A percentile compares a stretch with the other conserved stretches of the same genome.
Evolutionary conservation across 1,139 yeast species (phyloP).

Genomic region (Waltiozyma sp.): DNA sequence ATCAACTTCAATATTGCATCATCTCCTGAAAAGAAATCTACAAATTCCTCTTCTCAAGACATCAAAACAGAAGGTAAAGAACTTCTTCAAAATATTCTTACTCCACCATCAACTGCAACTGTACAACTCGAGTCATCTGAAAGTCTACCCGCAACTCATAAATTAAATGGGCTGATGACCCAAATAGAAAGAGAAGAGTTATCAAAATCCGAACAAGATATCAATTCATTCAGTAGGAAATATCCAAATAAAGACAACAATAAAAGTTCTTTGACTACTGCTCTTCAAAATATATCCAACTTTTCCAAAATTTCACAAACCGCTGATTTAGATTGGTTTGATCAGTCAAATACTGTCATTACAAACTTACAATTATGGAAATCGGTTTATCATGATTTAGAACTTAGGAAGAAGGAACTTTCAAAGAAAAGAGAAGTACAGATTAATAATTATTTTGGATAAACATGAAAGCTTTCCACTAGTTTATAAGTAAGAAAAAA

Average conservation of each 20-base stretch:
- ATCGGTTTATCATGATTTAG: not conserved
- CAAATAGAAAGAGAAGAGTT: not conserved
- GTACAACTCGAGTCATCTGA: not conserved
- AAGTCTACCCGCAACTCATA: not conserved
- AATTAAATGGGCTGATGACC: not conserved
- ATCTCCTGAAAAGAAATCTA: not conserved
- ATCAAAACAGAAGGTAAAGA: not conserved
- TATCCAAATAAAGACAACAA: not conserved
- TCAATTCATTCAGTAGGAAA: not conserved
- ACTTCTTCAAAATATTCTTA: not conserved
- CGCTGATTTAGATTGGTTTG: not conserved
- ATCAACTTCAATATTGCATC: not conserved
- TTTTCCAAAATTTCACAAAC: not conserved
- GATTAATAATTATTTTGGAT: no score
- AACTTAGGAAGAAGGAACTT: not conserved
- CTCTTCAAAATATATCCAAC: not conserved
- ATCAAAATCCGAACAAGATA: not conserved
- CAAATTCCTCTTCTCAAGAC: not conserved
- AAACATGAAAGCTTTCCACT: not conserved
- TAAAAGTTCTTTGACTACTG: not conserved
- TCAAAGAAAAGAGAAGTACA: no score
- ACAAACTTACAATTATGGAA: not conserved
- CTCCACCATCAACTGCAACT: not conserved
- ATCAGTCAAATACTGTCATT: not conserved
- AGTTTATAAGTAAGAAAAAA: no score